phyloP scores from a whole-genome alignment of 805 yeast genomes.

The Schwanniomyces vanrijiae region DNA sequence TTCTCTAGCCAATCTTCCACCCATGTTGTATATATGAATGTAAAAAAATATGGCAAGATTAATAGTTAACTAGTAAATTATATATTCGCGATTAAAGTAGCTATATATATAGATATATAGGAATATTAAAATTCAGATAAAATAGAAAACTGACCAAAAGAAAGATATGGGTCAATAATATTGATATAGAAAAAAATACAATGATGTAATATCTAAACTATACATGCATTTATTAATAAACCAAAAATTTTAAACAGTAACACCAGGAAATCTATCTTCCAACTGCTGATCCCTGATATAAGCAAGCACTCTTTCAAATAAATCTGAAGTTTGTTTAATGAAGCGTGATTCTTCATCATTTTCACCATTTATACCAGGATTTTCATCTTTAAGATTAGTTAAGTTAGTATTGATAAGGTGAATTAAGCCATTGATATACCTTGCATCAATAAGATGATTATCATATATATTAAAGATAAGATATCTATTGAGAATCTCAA shows the following conservation, averaged over 20 bases:
- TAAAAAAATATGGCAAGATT: not conserved
- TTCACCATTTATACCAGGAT: conserved; percentile 21
- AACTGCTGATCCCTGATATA: conserved; percentile 69
- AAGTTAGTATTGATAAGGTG: conserved; percentile 74
- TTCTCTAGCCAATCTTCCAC: conserved; percentile 8
- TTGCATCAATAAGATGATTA: conserved; percentile 63
- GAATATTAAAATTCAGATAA: no score
- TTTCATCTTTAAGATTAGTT: conserved; percentile 39
- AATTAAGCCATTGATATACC: conserved; percentile 82
- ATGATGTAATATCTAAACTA: not conserved
- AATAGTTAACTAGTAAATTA: no score
- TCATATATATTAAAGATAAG: conserved; percentile 84
- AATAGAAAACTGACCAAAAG: no score
- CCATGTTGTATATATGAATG: not conserved
- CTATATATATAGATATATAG: not conserved
- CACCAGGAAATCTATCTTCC: conserved; percentile 67
- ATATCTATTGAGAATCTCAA: conserved; percentile 86
- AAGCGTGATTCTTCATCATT: conserved; percentile 30
- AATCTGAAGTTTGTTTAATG: conserved; percentile 20
- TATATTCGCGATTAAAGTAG: not conserved
- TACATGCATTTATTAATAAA: not conserved
- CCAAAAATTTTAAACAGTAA: conserved; percentile 16
- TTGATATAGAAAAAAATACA: not conserved
- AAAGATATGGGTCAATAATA: no score
- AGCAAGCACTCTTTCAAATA: conserved; percentile 67